These are phyloP conservation scores for Cinnamomum chago DNA, from an alignment of 164 flowering plant species.

Conservation along the genomic window DNA sequence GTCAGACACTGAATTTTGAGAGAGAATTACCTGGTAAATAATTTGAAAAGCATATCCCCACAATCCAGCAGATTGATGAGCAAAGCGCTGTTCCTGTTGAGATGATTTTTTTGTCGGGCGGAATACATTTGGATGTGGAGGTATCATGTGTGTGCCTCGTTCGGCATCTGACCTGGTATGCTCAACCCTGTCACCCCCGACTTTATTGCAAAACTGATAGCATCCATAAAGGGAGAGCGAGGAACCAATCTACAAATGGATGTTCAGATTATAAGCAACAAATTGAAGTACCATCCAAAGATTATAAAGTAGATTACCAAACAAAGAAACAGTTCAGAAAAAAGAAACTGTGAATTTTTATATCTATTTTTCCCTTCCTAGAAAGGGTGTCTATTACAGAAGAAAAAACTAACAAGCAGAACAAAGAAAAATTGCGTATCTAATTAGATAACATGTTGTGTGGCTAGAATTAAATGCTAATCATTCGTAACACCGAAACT, in stretches of 20 bases:
- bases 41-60: neutral
- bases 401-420: neutral
- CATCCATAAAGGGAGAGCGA: neutral
- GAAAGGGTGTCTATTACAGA: too few species aligned
- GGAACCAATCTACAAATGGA: neutral
- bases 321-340: neutral
- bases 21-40: neutral
- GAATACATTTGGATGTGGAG: neutral
- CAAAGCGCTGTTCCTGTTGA: neutral
- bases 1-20: neutral
- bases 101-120: neutral
- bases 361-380: too few species aligned
- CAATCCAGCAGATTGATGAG: neutral
- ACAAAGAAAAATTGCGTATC: too few species aligned
- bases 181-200: neutral
- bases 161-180: neutral
- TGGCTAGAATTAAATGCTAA: neutral
- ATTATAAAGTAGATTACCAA: neutral
- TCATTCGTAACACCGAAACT: neutral
- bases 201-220: neutral
- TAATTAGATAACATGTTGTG: neutral
- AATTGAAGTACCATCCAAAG: neutral
- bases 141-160: neutral
- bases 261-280: neutral
- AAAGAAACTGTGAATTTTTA: neutral